Base-by-base conservation (phyloP, 2,329 filamentous ascomycete genomes). In the Fusarium poae region DNA sequence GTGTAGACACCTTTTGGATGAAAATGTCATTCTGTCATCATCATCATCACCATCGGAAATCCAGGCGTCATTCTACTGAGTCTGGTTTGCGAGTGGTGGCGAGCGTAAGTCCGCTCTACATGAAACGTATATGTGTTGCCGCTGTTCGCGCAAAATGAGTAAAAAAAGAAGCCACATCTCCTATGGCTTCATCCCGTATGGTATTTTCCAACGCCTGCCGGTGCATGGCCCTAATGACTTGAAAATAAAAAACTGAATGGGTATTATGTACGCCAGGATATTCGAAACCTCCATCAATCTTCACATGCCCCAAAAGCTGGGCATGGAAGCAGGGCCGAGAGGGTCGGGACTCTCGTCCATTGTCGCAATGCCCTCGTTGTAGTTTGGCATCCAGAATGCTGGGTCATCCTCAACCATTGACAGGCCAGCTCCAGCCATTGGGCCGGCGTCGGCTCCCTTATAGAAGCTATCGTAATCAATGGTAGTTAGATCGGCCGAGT, bases 381-480 rank as follows among this genome's bases (percentile, higher is more conserved):
- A 84, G 51, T 84, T 82, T 37, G 78, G 79, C 76, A 84, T 80
- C 83, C 84, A 86, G 56, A 84, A 82, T 5, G 80, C 79, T 21
- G 82, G 78, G 66, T 86, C 83, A 42, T 86, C 82, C 39, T 89
- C 86, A 12, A 86, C 80, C 67, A 85, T 79, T 9, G 83, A 81
- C 29, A 85, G 78, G 45, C 84, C 81, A 18, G 79, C 78, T 25
- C 77, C 78, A 40, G 79, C 75, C 65, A 82, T 74, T 9, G 80
- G 76, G 40, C 76, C 78, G 42, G 72, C 74, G 34, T 82, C 79
- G 1, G 80, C 79, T 53, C 83, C 83, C 71, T 85, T 85, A 71
- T 85, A 82, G 73, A 88, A 87, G 59, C 84, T 84, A 62, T 87
- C 83, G 67, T 87, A 84, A 71, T 88, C 86, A 59, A 88, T 81